Conservation (phyloP, 139 green algal species). For the Chlamydomonas applanata region DNA sequence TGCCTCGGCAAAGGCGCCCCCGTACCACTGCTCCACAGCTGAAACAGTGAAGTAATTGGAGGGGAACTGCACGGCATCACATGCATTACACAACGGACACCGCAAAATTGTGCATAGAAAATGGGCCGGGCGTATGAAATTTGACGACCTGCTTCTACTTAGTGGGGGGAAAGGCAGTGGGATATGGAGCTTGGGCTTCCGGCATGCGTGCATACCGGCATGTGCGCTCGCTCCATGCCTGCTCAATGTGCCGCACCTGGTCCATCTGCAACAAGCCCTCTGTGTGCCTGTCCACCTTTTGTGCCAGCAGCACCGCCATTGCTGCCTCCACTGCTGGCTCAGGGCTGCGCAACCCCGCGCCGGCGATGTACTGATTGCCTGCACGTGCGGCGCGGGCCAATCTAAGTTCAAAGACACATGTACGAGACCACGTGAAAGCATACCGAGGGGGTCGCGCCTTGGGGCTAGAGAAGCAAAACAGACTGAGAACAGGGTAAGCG, state of each 20-base stretch:
- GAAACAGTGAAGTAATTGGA: slow-evolving; percentile 90
- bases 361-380: slow-evolving; percentile 71
- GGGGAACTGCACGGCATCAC: slow-evolving; percentile 70
- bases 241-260: slow-evolving; percentile 2
- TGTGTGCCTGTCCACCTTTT: slow-evolving; percentile 40
- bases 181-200: no score
- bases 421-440: no score
- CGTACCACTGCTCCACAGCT: slow-evolving; percentile 81
- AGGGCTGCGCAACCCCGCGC: slow-evolving; percentile 33
- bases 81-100: no score
- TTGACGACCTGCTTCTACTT: no score
- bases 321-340: slow-evolving; percentile 56
- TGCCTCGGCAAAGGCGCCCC: slow-evolving; percentile 43
- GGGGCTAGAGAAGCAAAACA: no score
- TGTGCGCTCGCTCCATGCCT: not conserved
- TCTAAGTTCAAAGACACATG: not conserved
- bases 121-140: no score
- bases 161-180: no score
- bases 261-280: slow-evolving; percentile 37
- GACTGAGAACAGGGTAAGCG: no score
- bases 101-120: no score
- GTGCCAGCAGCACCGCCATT: slow-evolving; percentile 63
- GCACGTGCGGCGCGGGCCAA: not conserved
- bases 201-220: not conserved
- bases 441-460: no score